A percentile compares a stretch with the other conserved stretches of the same genome.
Conservation (phyloP, 345 rosid genomes). For the Populus ilicifolia region DNA sequence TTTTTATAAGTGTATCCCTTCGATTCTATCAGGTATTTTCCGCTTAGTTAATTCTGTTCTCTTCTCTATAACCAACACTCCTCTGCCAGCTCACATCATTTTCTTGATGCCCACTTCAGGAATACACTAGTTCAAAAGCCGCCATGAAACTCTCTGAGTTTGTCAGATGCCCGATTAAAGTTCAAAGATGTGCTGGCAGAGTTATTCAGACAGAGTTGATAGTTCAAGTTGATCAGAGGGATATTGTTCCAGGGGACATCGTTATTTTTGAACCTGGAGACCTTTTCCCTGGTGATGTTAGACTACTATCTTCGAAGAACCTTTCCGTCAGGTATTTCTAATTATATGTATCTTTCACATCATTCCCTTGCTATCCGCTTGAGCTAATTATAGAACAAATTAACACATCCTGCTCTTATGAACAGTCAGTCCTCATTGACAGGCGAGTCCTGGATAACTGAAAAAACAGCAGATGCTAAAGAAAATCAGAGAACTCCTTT, state of each 20-base stretch:
- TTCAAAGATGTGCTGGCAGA: constrained; percentile 73
- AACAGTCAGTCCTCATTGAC: constrained; percentile 72
- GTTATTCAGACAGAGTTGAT: constrained; percentile 59
- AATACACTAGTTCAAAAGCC: constrained; percentile 66
- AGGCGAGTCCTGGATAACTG: constrained; percentile 59
- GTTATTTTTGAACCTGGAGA: constrained; percentile 66
- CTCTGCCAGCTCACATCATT: neutral
- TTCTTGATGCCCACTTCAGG: constrained; percentile 32
- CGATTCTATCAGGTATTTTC: constrained; percentile 56
- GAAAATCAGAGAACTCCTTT: constrained; percentile 53
- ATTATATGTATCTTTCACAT: neutral
- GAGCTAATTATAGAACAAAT: constrained; percentile 9
- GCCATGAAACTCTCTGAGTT: constrained; percentile 70
- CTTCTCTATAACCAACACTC: neutral
- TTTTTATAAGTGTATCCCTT: constrained; percentile 58
- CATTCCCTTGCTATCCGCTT: constrained; percentile 5
- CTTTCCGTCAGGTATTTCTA: constrained; percentile 55
- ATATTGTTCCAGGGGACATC: constrained; percentile 69
- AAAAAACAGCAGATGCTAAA: constrained; percentile 52
- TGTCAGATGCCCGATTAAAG: constrained; percentile 58
- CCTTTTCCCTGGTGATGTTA: constrained; percentile 71
- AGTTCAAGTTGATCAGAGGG: constrained; percentile 69
- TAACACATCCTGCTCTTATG: constrained; percentile 26
- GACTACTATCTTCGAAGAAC: constrained; percentile 58
- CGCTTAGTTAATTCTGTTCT: neutral